Base-by-base conservation (phyloP, 805 yeast species). In the Nakazawaea pomicola region DNA sequence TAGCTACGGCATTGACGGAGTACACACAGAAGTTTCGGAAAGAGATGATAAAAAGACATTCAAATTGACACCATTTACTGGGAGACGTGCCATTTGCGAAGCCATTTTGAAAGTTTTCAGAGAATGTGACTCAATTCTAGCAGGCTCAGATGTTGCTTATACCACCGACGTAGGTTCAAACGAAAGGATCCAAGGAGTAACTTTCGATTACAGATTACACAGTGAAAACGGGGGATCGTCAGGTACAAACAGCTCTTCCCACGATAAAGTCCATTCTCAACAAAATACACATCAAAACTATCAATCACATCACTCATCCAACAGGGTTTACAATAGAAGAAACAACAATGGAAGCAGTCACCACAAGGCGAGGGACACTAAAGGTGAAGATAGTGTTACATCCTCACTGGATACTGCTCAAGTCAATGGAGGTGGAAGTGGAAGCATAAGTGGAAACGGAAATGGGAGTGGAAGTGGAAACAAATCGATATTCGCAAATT, bases 181-280 rank as follows among this genome's bases (percentile, higher is more conserved):
- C 35, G 70, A 68, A 40, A 51, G 75, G 33, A 71, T 70, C 8
- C 57, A 58, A 29, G 76, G 75, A 1, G 72, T 71, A 6, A 55
- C 64, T 10, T 67, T 68, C 41, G 74, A 70, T 47, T 72, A 72
- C 50, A 60, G 73, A 44, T 58, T 71, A 33, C 76, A 72, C 50
- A 55, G 67, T 16, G 76, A 70, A 24, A 20, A 32, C 24, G 20
- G 36, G 11, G 20, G 10, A 8, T 36, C 27, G 17, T 21, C 43
- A 10, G 20, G 32, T 29, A 35, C 37, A n/a, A 19, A 16, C 17
- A 18, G 40, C 10, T 29, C 18, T 29, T 16, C 14, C 17, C 40
- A 43, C 17, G 18, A 28, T 25, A 19, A 41, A 23, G 21, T 14
- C 14, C 39, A 45, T 23, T 30, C 37, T 23, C 39, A 47, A 21